Conservation (phyloP, 805 yeast genomes). For the Metschnikowia henanensis region DNA sequence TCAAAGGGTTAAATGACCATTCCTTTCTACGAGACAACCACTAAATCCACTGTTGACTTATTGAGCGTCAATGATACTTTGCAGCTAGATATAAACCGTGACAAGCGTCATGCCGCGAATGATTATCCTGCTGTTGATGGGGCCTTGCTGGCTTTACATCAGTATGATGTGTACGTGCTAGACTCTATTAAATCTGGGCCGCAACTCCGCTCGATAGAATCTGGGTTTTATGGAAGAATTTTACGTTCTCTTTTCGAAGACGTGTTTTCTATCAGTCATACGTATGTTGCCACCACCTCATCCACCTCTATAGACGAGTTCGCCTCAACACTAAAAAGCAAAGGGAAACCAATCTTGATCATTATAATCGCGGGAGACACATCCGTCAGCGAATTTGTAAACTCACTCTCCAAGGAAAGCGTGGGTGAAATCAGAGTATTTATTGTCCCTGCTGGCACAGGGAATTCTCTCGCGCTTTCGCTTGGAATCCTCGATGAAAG, state of each 20-base stretch:
- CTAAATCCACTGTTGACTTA: background rate
- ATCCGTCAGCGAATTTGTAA: conserved; percentile 73
- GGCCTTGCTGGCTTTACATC: conserved; percentile 1
- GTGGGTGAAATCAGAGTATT: conserved; percentile 24
- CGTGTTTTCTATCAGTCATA: conserved; percentile 33
- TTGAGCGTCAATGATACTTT: background rate
- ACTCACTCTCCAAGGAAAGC: conserved; percentile 33
- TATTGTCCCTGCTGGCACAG: conserved; percentile 78
- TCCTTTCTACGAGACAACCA: conserved; percentile 3
- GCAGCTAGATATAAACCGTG: background rate
- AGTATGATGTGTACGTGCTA: conserved; percentile 30
- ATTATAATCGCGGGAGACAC: conserved; percentile 85
- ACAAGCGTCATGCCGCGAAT: background rate
- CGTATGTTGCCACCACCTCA: conserved; percentile 45
- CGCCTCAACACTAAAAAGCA: conserved; percentile 30
- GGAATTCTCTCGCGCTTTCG: conserved; percentile 76
- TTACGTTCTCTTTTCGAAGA: conserved; percentile 48
- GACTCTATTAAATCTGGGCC: conserved; percentile 54
- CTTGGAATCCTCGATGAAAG: conserved; percentile 37
- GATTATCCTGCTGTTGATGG: conserved; percentile 1
- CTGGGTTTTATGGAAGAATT: conserved; percentile 41
- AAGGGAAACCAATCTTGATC: conserved; percentile 34
- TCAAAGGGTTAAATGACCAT: too few relatives aligned
- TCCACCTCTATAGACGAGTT: conserved; percentile 39
- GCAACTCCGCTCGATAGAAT: conserved; percentile 28